Evolutionary conservation across 225 moss, liverwort and hornwort genomes (phyloP), one percentile per base, ranked within the genome.

Genomic region (Straminergon stramineum): DNA sequence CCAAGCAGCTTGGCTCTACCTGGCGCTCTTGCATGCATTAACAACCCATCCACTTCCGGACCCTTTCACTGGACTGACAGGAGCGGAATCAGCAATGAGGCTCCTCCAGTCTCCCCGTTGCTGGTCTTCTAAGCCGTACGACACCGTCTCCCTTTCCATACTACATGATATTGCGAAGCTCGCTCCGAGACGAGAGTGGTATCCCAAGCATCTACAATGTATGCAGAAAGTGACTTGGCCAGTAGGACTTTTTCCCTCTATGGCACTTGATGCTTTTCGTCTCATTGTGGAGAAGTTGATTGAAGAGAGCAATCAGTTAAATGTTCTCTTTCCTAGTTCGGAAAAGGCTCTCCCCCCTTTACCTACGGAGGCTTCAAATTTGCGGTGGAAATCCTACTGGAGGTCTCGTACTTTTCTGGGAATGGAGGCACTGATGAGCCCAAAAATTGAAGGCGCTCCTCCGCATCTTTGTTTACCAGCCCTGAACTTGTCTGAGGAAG

Each of bases 31-130:
- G 57, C 93, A 93, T 84, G 92, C 91, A 9, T 35, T 10, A 57
- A 94, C 93, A 62, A 53, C 92, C 1, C 92, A 94, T 35, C 56
- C 77, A 14, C 65, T 94, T 76, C 92, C 92, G 2, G 93, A 94
- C 41, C 92, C 93, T 41, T 92, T 94, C 76, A 94, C 92, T 10
- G 90, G 92, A 23, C 76, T 93, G 75, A 94, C 92, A 12, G 91
- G 93, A 92, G 28, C 86, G 2, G 92, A 94, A 69, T 92, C 93
- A 15, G 92, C 93, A 52, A 87, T 94, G 90, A 48, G 88, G n/a
- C 88, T 93, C 43, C 90, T 92, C 20, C 93, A 93, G 24, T 90
- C 90, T 62, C 91, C 92, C 5, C 91, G 81, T 56, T 93, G 93
- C 41, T 93, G 91, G 89, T 89, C 93, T 9, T 92, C 91, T 65